Evolutionary conservation across 2,329 filamentous ascomycete species (phyloP), one percentile per base, ranked within the genome.

Genomic region (Arthrinium phaeospermum): DNA sequence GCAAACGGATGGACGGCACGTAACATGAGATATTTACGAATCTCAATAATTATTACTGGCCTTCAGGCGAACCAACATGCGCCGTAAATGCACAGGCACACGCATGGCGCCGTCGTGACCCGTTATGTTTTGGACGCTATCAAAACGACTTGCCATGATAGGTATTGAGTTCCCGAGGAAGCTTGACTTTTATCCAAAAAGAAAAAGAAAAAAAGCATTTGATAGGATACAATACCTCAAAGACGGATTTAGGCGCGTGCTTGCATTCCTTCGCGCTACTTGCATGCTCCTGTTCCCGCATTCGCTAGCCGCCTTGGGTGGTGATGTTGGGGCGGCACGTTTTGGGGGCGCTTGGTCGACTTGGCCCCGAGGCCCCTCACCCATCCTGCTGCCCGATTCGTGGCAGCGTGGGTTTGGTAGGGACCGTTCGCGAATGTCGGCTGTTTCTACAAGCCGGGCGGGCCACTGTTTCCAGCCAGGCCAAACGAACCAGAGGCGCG

Each of bases 301-400:
- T 34, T 61, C 19, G 30, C 12, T 61, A 61, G 53, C 53, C 53
- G 57, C 34, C 22, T 19, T 27, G 49, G 34, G 57, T 24, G 57
- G 22, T n/a, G 57, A 19, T 41, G 57, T 41, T 41, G 34, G 53
- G 8, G 53, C 49, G 16, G 51, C 49, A 34, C 34, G 34, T 22
- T 10, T 64, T 64, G 57, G 57, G 57, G 57, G 57, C 57, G 57
- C 57, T 64, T 64, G 57, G 22, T 34, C 57, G 34, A 41, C 34
- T 41, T 57, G 51, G 27, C 51, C 13, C 27, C 24, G 5, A 6
- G 27, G 6, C 16, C 53, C 53, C 16, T 7, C 53, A 30, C 19
- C 30, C 30, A 61, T 37, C 51, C 12, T 30, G 16, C 12, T 30
- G 16, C 53, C 6, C 30, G 30, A 61, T 16, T n/a, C 53, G 27